Base-by-base conservation (phyloP, 2,329 filamentous ascomycete species). In the Chaetomium sp. region DNA sequence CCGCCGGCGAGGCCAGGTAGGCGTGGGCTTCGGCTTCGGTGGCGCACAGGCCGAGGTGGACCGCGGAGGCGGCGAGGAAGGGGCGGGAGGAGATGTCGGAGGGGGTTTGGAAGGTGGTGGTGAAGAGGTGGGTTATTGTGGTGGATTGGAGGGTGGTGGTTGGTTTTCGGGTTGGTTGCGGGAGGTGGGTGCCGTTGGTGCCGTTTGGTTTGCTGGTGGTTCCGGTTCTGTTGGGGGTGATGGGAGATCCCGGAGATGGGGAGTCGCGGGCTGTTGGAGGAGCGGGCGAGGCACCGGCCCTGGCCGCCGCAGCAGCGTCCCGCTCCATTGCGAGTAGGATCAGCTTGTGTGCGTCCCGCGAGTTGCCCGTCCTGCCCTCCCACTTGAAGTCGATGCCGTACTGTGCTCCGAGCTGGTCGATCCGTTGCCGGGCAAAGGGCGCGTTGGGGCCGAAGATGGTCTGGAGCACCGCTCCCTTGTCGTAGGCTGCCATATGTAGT, bases 261-360 rank as follows among this genome's bases (percentile, higher is more conserved):
- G 16, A 19, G 13, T 19, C 12, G 13, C 16, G 13, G 38, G 38
- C n/a, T 42, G 35, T 19, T 42, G 35, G 4, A 16, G 38, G 7
- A 16, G 16, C 38, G 7, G 19, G 38, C n/a, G 38, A 42, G 38
- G 16, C 38, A 19, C 4, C 35, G 12, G 33, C 12, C 4, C 10
- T 12, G 33, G 54, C 27, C 6, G 54, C 35, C 2, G 31, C 29
- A 1, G 47, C 50, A 19, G 42, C 51, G n/a, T 64, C 62, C 3
- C 13, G n/a, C 38, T 64, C 72, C 69, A 65, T 72, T 9, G 79
- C 77, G 23, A 81, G 75, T 16, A 79, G 76, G 23, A 82, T 72
- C n/a, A 85, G 77, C 67, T 80, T 78, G 73, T 84, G 83, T 1
- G 78, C 78, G 66, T 77, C 74, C 47, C 78, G 77, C 16, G 80